These are phyloP conservation scores for Physcia stellaris DNA, from an alignment of 495 filamentous ascomycete species.

Conservation along the genomic window DNA sequence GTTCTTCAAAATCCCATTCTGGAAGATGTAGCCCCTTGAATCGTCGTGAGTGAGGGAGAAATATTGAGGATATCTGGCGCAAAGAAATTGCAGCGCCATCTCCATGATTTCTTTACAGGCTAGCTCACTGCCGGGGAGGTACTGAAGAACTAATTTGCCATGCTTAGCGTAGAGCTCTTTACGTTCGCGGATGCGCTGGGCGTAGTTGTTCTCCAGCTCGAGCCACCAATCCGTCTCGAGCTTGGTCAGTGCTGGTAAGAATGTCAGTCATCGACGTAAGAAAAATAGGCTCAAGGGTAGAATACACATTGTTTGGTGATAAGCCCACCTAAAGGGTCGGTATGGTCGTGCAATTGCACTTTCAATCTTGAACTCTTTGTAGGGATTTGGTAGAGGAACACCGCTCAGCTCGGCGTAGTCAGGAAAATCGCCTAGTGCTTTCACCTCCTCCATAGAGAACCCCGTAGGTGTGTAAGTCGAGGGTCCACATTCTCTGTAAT, in stretches of 20 bases:
- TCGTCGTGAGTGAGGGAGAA: constrained; percentile 42
- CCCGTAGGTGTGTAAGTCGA: constrained; percentile 40
- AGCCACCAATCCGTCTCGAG: constrained; percentile 85
- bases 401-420: constrained; percentile 70
- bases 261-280: not conserved
- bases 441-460: constrained; percentile 57
- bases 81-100: constrained; percentile 68
- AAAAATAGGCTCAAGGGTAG: constrained; percentile 10
- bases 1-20: constrained; percentile 57
- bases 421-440: constrained; percentile 65
- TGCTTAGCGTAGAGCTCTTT: constrained; percentile 52
- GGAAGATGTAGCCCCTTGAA: constrained; percentile 43
- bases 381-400: constrained; percentile 59
- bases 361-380: constrained; percentile 48
- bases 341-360: constrained; percentile 57
- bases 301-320: constrained; percentile 92
- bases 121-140: constrained; percentile 65
- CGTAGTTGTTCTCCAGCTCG: constrained; percentile 72
- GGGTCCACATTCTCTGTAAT: constrained; percentile 27
- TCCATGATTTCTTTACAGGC: constrained; percentile 88
- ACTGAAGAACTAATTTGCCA: constrained; percentile 49
- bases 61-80: constrained; percentile 64
- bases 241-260: constrained; percentile 55
- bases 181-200: constrained; percentile 54
- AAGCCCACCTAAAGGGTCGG: constrained; percentile 74